A percentile compares a stretch with the other conserved stretches of the same genome.
Evolutionary conservation across 441 rosid genomes (phyloP).

Genomic region (Pelargonium citronellum): DNA sequence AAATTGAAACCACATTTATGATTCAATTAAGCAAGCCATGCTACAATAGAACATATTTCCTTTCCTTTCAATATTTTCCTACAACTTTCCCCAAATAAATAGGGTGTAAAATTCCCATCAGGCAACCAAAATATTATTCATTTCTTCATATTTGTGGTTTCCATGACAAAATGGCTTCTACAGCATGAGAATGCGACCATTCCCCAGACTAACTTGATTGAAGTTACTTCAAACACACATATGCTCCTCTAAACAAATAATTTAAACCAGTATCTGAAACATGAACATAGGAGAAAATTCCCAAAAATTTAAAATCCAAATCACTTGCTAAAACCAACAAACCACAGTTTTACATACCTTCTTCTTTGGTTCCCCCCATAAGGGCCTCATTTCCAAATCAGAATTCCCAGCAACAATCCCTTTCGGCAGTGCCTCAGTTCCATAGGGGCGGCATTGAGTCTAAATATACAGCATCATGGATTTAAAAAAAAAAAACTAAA

Average conservation of each 20-base stretch:
- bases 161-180: not conserved
- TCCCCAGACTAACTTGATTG: not conserved
- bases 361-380: slow-evolving; percentile 42
- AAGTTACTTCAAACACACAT: not conserved
- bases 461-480: slow-evolving; percentile 20
- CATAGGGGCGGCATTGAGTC: slow-evolving; percentile 37
- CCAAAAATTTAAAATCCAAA: not conserved
- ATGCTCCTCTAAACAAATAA: not conserved
- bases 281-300: not conserved
- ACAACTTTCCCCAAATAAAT: not conserved
- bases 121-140: not conserved
- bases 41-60: not conserved
- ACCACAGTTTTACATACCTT: slow-evolving; percentile 31
- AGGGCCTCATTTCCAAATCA: slow-evolving; percentile 62
- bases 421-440: slow-evolving; percentile 54
- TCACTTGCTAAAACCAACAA: not conserved
- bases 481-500: slow-evolving; percentile 7
- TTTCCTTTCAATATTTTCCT: not conserved
- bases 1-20: not conserved
- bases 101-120: not conserved
- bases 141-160: not conserved
- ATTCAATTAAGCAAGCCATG: not conserved
- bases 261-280: not conserved
- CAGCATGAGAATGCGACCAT: not conserved
- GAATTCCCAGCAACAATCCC: slow-evolving; percentile 64